Percentiles rank a stretch among this genome's conserved stretches.
Evolutionary conservation across 1,139 yeast species (phyloP).

Genomic region (Wickerhamiella pararugosa): DNA sequence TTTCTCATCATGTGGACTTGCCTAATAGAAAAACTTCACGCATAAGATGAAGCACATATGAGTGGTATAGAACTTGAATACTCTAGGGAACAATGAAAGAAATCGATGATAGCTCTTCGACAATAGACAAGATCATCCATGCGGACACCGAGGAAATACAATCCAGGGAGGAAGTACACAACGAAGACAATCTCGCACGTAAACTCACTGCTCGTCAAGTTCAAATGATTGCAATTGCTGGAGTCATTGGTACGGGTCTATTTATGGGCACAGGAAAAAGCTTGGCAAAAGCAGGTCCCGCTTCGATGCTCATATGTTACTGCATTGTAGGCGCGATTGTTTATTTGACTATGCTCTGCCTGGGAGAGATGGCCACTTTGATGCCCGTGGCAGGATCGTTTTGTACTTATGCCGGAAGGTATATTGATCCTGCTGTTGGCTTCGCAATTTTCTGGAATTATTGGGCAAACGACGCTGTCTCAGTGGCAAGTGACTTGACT

Average conservation of each 20-base stretch:
- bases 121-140: too few species aligned
- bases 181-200: conserved; percentile 23
- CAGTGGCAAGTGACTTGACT: conserved; percentile 46
- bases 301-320: conserved; percentile 36
- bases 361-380: conserved; percentile 53
- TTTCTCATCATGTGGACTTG: too few species aligned
- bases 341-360: conserved; percentile 39
- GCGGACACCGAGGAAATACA: too few species aligned
- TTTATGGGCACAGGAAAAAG: conserved; percentile 41
- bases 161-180: too few species aligned
- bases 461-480: conserved; percentile 51
- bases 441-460: conserved; percentile 48
- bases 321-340: conserved; percentile 36
- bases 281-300: conserved; percentile 41
- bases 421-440: conserved; percentile 47
- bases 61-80: too few species aligned
- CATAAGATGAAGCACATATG: too few species aligned
- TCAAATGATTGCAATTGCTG: conserved; percentile 29
- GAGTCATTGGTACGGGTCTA: conserved; percentile 41
- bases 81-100: too few species aligned
- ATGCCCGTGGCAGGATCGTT: conserved; percentile 50
- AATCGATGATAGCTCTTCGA: too few species aligned
- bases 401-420: conserved; percentile 43
- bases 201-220: conserved; percentile 38
- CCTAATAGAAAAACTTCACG: too few species aligned